These are phyloP conservation scores for Chaetomium tenue DNA, from an alignment of 495 filamentous ascomycete genomes.

Conservation along the genomic window DNA sequence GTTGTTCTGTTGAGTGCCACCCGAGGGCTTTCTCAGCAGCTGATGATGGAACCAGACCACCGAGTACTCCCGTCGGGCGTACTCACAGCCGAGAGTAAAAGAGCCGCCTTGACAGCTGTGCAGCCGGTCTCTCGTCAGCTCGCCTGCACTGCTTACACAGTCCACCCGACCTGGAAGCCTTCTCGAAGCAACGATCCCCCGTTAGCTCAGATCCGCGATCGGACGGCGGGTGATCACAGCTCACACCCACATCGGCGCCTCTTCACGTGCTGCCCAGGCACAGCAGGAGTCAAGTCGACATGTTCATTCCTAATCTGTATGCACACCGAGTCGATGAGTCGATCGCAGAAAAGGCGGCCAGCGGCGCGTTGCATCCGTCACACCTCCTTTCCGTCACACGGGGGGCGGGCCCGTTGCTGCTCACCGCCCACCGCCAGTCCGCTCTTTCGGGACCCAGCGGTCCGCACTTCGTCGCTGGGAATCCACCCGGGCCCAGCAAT, in stretches of 20 bases:
- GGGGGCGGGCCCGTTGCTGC: slow-evolving; percentile 9
- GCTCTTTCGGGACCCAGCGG: slow-evolving; percentile 20
- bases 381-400: slow-evolving; percentile 26
- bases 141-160: neutral
- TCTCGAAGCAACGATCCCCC: slow-evolving; percentile 1
- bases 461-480: slow-evolving; percentile 9
- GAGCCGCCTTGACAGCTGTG: neutral
- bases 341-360: neutral
- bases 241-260: slow-evolving; percentile 19
- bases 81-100: too few relatives aligned
- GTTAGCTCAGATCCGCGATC: slow-evolving; percentile 6
- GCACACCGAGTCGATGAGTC: neutral
- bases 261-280: slow-evolving; percentile 32
- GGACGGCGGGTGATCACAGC: neutral
- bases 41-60: neutral
- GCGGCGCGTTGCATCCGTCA: slow-evolving; percentile 19
- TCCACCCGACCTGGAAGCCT: neutral
- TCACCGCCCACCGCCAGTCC: slow-evolving; percentile 37
- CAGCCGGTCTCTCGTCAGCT: slow-evolving; percentile 8
- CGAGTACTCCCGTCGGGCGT: neutral
- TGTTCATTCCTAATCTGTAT: too few relatives aligned
- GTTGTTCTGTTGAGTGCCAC: neutral
- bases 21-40: neutral
- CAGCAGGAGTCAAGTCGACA: neutral
- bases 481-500: slow-evolving; percentile 25